Base-by-base conservation (phyloP, 2,329 filamentous ascomycete genomes). In the Pezicula neosporulosa region DNA sequence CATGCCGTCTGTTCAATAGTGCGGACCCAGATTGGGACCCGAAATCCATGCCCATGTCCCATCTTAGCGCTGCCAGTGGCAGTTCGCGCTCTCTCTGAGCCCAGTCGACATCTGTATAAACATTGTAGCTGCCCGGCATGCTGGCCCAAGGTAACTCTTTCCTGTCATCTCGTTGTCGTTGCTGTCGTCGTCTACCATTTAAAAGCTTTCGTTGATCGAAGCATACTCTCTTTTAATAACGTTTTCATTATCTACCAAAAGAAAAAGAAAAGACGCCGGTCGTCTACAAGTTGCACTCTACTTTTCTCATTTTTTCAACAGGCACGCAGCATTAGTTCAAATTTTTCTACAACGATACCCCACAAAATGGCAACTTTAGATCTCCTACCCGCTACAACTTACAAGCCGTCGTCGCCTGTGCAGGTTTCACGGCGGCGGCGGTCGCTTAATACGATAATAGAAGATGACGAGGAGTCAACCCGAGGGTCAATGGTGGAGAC, bases 371-470 rank as follows among this genome's bases (percentile, higher is more conserved):
- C 57, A 53, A 59, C 65, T 49, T 56, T 68, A 62, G 60, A 70
- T 67, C 66, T 69, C 63, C 73, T 77, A 63, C 74, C 74, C 55
- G 68, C 72, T 54, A 71, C 71, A 61, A 72, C 71, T 48, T 82
- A 80, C 72, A 72, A 67, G 64, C 72, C 78, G 52, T 73, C 62
- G 48, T 59, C 72, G 45, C 61, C 74, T 71, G 77, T 77, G 79
- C 82, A 77, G 81, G 80, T 67, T 58, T 62, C 48, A 51, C 60
- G 60, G 71, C 76, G 75, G 64, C 76, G 74, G 63, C 72, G 75
- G 61, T 68, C 71, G 56, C 79, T 85, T 78, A 84, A 85, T 79
- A 83, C 81, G 56, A 78, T 85, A 75, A 77, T 83, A 52, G 80
- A 85, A 71, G 79, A 84, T 63, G 71, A 73, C 27, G 64, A 62